These are phyloP conservation scores for Wickerhamiella sergipiensis DNA, from an alignment of 805 yeast genomes.

Conservation along the genomic window DNA sequence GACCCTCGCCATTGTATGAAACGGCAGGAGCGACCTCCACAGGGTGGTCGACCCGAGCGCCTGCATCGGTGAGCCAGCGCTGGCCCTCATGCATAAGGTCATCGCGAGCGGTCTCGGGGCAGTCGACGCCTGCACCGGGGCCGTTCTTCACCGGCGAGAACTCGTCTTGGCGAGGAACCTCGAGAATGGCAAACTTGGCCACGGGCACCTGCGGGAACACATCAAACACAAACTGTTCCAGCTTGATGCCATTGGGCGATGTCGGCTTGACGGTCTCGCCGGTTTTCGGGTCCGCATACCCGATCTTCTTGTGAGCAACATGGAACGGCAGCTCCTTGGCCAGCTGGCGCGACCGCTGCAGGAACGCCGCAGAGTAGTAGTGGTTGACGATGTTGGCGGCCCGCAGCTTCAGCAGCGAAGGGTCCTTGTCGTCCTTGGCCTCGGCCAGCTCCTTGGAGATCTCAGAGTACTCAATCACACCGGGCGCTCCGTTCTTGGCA, in stretches of 20 bases:
- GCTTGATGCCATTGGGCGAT: slow-evolving; percentile 77
- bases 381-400: slow-evolving; percentile 98
- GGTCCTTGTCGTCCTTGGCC: slow-evolving; percentile 38
- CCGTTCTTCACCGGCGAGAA: slow-evolving; percentile 93
- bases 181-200: slow-evolving; percentile 72
- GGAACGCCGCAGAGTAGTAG: slow-evolving; percentile 73
- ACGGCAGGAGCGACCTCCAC: slow-evolving; percentile 71
- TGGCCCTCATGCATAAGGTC: slow-evolving; percentile 57
- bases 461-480: slow-evolving; percentile 92
- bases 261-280: slow-evolving; percentile 45
- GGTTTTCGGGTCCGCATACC: slow-evolving; percentile 35
- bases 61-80: slow-evolving; percentile 56
- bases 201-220: slow-evolving; percentile 72
- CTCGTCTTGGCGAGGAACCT: slow-evolving; percentile 73
- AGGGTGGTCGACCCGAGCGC: slow-evolving; percentile 39
- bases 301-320: slow-evolving; percentile 82
- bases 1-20: slow-evolving; percentile 64
- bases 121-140: slow-evolving; percentile 66
- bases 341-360: slow-evolving; percentile 42
- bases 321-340: slow-evolving; percentile 75
- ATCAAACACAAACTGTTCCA: slow-evolving; percentile 95
- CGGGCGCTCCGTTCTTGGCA: slow-evolving; percentile 42
- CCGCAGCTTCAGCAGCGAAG: slow-evolving; percentile 52
- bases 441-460: slow-evolving; percentile 62
- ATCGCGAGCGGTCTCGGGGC: slow-evolving; percentile 65